Conservation (phyloP, 257 asterid species). For the Jaltomata sinuosa region DNA sequence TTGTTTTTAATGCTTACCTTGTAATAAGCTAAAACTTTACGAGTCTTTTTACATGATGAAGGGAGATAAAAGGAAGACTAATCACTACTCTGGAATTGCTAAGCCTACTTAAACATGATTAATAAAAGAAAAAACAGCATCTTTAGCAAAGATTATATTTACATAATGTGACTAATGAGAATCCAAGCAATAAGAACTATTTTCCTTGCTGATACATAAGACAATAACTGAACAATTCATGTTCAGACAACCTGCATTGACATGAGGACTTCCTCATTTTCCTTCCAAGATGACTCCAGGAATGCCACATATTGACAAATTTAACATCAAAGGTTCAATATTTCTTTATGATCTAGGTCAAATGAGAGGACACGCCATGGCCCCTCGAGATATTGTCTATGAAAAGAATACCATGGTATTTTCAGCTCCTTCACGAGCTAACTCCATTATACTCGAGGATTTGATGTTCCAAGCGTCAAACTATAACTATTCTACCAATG, state of each 20-base stretch:
- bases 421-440: not conserved
- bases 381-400: not conserved
- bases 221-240: not conserved
- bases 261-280: not conserved
- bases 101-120: not conserved
- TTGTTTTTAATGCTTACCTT: not conserved
- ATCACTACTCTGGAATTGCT: not conserved
- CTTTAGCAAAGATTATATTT: not conserved
- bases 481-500: not conserved
- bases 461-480: not conserved
- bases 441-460: not conserved
- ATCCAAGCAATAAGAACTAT: not conserved
- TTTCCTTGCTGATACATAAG: not conserved
- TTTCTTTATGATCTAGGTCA: not conserved
- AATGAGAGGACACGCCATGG: not conserved
- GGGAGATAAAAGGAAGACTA: not conserved
- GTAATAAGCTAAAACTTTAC: not conserved
- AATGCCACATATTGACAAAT: not conserved
- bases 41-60: not conserved
- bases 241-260: not conserved
- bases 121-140: not conserved
- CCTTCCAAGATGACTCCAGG: not conserved
- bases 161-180: not conserved
- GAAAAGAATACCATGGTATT: not conserved
- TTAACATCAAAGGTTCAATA: not conserved